A percentile compares a stretch with the other conserved stretches of the same genome.
These are phyloP conservation scores for Neopestalotiopsis sp. DNA, from an alignment of 2,329 filamentous ascomycete species.

Conservation along the genomic window DNA sequence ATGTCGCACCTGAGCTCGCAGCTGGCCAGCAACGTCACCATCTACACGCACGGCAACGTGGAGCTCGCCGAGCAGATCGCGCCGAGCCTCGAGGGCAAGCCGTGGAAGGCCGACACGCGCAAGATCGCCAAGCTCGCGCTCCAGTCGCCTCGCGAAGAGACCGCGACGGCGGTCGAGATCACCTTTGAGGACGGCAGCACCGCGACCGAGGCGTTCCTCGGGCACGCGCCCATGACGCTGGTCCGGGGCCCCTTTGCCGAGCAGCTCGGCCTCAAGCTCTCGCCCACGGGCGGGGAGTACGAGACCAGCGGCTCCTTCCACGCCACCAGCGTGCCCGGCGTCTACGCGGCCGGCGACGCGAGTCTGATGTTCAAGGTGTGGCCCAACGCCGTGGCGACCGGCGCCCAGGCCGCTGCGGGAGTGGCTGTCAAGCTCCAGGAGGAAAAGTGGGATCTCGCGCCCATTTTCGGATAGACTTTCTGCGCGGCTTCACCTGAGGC, in stretches of 20 bases:
- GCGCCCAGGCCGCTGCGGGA: slow-evolving; percentile 11
- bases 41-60: slow-evolving; percentile 30
- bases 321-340: slow-evolving; percentile 27
- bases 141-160: neutral
- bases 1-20: slow-evolving; percentile 28
- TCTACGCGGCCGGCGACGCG: slow-evolving; percentile 29
- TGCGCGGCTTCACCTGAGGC: too few species aligned
- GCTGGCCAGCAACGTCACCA: slow-evolving; percentile 24
- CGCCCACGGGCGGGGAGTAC: slow-evolving; percentile 29
- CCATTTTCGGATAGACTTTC: slow-evolving; percentile 12
- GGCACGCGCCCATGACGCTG: slow-evolving; percentile 26
- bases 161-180: slow-evolving; percentile 24
- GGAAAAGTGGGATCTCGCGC: slow-evolving; percentile 9
- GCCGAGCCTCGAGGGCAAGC: neutral
- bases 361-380: slow-evolving; percentile 9
- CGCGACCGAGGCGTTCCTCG: slow-evolving; percentile 29
- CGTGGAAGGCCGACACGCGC: neutral
- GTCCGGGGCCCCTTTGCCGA: slow-evolving; percentile 25
- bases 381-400: slow-evolving; percentile 15
- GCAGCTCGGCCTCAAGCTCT: slow-evolving; percentile 23
- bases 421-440: slow-evolving; percentile 17
- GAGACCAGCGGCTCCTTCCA: slow-evolving; percentile 25
- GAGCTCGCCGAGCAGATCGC: slow-evolving; percentile 23
- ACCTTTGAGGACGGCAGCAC: slow-evolving; percentile 24
- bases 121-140: neutral